Evolutionary conservation across 1,284 basidiomycete genomes (phyloP), one percentile per base, ranked within the genome.

Genomic region (Marasmius tenuissimus): DNA sequence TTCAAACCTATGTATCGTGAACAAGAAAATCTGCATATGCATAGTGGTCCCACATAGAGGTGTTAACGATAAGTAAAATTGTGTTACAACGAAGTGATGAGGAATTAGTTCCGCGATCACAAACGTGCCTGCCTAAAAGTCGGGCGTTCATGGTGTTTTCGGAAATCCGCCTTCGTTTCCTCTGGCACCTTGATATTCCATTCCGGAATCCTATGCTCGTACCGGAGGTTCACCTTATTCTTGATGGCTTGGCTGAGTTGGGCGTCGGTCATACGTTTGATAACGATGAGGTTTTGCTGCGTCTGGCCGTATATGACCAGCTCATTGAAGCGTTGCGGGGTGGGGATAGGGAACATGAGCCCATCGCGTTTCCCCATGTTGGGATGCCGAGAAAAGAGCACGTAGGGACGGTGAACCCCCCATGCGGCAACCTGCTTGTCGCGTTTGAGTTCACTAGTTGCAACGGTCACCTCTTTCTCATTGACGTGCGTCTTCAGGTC

Each of bases 231-330:
- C 39, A 37, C 7, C 10, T 12, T 22, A 37, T 6, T 40, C 39
- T 40, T 40, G 39, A 40, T 40, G 39, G 39, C 39, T 40, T 40
- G 39, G 39, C 16, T 40, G 39, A 40, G 39, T 40, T 40, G 39
- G 39, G 39, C 39, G 16, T 56, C 54, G 5, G 27, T 10, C 54
- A 56, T 56, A 20, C 54, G 27, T 8, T 10, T 16, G 20, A 22
- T 56, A n/a, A 59, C 6, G 33, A 65, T 48, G 39, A 63, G 48
- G 33, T 9, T 50, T n/a, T 65, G 62, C 54, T 65, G 63, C 27
- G 63, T 54, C 33, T 65, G 58, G 14, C 61, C 20, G 51, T 63
- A 63, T 20, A 65, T 49, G 27, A 65, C 63, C 62, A 65, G 60
- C 54, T 65, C 63, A 47, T 65, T 65, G 20, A 35, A 65, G 14